Conservation (phyloP, 768 basidiomycete genomes). For the Tephrocybe rancida region DNA sequence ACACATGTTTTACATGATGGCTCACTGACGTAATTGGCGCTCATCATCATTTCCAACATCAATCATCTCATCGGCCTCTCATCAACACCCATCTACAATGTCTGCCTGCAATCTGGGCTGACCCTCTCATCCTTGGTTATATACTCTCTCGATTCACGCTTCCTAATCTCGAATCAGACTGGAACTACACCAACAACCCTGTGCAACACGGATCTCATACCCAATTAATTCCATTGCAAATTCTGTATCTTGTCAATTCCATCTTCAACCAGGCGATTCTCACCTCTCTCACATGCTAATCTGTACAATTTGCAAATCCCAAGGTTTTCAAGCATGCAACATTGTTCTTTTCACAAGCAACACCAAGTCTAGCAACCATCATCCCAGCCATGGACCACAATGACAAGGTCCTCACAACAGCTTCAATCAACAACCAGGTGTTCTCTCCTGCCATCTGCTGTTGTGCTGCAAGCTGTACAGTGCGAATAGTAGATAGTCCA, state of each 20-base stretch:
- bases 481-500: neutral
- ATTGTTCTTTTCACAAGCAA: conserved; percentile 27
- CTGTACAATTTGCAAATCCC: neutral
- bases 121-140: no score
- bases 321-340: conserved; percentile 36
- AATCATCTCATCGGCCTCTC: no score
- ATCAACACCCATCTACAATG: no score
- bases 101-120: no score
- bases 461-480: no score
- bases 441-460: no score
- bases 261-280: neutral
- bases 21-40: neutral
- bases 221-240: neutral
- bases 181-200: no score
- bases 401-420: conserved; percentile 21
- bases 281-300: neutral
- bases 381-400: conserved; percentile 41
- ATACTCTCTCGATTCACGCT: no score
- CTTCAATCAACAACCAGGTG: neutral
- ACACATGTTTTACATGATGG: no score
- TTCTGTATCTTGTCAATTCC: neutral
- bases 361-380: conserved; percentile 28
- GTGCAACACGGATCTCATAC: no score
- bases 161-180: no score
- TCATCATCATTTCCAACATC: neutral